phyloP scores from a whole-genome alignment of 2,329 filamentous ascomycete genomes.

The Phyllosticta citrichinensis region DNA sequence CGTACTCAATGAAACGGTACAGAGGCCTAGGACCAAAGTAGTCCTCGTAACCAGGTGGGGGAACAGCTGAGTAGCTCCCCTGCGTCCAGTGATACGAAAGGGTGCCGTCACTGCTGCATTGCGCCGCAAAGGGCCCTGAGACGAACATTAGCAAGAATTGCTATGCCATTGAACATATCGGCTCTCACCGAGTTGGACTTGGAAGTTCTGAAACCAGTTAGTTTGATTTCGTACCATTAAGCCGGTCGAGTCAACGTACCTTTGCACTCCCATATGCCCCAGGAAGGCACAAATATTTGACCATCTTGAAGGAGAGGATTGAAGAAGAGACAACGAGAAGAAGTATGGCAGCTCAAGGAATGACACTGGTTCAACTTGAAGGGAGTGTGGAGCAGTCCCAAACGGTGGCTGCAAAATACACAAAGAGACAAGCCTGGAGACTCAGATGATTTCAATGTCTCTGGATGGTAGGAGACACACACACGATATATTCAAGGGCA shows the following conservation, averaged over 20 bases:
- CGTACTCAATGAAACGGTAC: conserved; percentile 46
- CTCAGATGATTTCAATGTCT: no score
- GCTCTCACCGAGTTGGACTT: conserved; percentile 39
- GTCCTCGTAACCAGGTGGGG: conserved; percentile 45
- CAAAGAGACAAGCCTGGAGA: no score
- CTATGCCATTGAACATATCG: conserved; percentile 20
- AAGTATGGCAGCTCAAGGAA: neutral
- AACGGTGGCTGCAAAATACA: no score
- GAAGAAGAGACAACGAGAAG: neutral
- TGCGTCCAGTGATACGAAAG: conserved; percentile 37
- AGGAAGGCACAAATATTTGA: conserved; percentile 49
- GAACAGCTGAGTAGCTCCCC: conserved; percentile 40
- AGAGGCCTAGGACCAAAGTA: conserved; percentile 49
- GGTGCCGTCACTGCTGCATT: conserved; percentile 36
- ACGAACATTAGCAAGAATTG: neutral
- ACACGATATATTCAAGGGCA: neutral
- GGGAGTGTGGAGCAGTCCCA: no score
- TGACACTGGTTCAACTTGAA: neutral
- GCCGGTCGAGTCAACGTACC: conserved; percentile 26
- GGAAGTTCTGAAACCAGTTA: conserved; percentile 40
- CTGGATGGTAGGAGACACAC: neutral
- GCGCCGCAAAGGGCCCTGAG: conserved; percentile 36
- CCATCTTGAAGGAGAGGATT: neutral
- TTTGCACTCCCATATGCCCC: conserved; percentile 49
- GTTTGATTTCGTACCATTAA: neutral